phyloP scores from a whole-genome alignment of 768 basidiomycete genomes.

The Podaxis carcinomalis region DNA sequence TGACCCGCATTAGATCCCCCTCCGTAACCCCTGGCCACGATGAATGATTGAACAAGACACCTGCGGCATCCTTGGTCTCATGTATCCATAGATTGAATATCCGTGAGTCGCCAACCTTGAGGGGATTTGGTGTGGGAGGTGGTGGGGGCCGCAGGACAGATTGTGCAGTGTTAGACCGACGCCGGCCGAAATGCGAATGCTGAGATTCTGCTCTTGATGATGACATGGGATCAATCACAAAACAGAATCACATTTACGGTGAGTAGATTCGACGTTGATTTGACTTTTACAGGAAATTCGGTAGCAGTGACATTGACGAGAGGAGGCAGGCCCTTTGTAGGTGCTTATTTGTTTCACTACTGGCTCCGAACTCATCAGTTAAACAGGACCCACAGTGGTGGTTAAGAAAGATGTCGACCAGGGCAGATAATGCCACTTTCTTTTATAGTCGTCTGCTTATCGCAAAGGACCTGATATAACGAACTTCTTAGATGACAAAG shows the following conservation, averaged over 20 bases:
- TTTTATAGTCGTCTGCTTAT: too few relatives aligned
- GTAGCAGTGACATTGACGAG: not conserved
- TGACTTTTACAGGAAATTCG: not conserved
- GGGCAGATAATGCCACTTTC: too few relatives aligned
- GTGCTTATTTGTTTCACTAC: not conserved
- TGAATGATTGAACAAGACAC: constrained; percentile 66
- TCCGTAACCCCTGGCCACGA: constrained; percentile 73
- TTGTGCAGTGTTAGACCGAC: constrained; percentile 73
- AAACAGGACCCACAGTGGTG: not conserved
- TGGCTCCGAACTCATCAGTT: not conserved
- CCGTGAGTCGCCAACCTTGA: constrained; percentile 61
- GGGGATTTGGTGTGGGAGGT: constrained; percentile 38
- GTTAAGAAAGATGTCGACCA: too few relatives aligned
- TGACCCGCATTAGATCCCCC: constrained; percentile 68
- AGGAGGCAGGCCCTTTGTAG: not conserved
- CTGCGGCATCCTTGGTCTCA: constrained; percentile 54
- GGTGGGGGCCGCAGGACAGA: constrained; percentile 52
- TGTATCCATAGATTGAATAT: constrained; percentile 73
- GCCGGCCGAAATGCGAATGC: constrained; percentile 47
- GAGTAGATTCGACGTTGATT: not conserved
- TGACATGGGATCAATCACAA: constrained; percentile 35
- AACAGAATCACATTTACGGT: not conserved
- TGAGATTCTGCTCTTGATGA: constrained; percentile 64
- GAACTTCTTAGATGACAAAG: too few relatives aligned
- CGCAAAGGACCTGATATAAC: too few relatives aligned